Percentiles rank a stretch among this genome's conserved stretches.
phyloP scores from a whole-genome alignment of 1,284 basidiomycete genomes.

The Schizophyllum amplum region DNA sequence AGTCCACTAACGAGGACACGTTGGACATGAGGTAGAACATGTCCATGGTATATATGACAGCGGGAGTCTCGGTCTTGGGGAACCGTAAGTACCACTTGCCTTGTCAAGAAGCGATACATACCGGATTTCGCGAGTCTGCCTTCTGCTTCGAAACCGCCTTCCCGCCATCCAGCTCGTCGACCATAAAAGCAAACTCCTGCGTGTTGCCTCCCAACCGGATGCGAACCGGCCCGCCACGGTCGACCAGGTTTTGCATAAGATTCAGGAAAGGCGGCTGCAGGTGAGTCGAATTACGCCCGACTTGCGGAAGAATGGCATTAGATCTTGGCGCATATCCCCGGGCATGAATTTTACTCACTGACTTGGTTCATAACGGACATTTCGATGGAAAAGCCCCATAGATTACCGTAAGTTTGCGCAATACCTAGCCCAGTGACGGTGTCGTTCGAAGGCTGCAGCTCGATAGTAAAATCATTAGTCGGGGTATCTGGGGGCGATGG shows the following conservation, averaged over 20 bases:
- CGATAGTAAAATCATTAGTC: constrained; percentile 31
- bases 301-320: constrained; percentile 18
- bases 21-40: constrained; percentile 43
- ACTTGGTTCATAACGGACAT: constrained; percentile 62
- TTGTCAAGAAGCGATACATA: constrained; percentile 16
- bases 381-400: constrained; percentile 67
- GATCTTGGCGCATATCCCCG: background rate
- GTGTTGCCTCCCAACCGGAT: constrained; percentile 75
- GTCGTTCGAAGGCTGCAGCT: constrained; percentile 25
- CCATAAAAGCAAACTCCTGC: constrained; percentile 51
- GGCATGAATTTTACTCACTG: constrained; percentile 36
- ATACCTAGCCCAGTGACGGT: constrained; percentile 40
- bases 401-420: constrained; percentile 43
- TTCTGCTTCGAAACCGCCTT: constrained; percentile 38
- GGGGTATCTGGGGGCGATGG: constrained; percentile 34
- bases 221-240: constrained; percentile 48
- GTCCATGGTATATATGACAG: constrained; percentile 39
- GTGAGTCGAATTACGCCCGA: constrained; percentile 42
- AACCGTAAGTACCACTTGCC: background rate
- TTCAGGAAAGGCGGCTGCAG: constrained; percentile 66
- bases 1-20: constrained; percentile 32
- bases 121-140: constrained; percentile 29
- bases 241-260: constrained; percentile 58
- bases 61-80: constrained; percentile 35
- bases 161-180: constrained; percentile 33